Percentiles rank a stretch among this genome's conserved stretches.
Evolutionary conservation across 352 stramenopile species (phyloP).

Genomic region (Globisporangium lucens): DNA sequence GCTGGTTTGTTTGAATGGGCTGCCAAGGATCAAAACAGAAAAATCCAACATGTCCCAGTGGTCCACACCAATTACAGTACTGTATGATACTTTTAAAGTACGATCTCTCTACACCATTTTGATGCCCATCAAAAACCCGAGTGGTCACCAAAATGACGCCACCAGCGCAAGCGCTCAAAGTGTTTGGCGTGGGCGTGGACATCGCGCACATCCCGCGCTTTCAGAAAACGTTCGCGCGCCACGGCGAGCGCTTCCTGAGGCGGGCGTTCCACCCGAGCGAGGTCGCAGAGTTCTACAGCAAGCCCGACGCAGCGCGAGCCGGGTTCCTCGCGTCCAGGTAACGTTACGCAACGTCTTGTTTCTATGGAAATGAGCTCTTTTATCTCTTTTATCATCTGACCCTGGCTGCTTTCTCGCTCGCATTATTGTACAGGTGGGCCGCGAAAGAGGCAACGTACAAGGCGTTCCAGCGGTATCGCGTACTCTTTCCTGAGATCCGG

Average conservation of each 20-base stretch:
- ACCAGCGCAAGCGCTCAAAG: slow-evolving; percentile 16
- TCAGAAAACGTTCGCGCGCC: slow-evolving; percentile 42
- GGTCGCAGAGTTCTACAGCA: slow-evolving; percentile 57
- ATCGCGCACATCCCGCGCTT: slow-evolving; percentile 62
- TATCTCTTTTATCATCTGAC: background rate
- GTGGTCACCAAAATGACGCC: background rate
- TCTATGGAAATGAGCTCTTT: background rate
- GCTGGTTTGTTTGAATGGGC: background rate
- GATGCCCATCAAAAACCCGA: slow-evolving; percentile 6
- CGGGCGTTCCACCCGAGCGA: slow-evolving; percentile 63
- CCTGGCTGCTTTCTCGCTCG: background rate
- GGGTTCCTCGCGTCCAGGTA: slow-evolving; percentile 67
- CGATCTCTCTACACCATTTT: background rate
- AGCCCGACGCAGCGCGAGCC: slow-evolving; percentile 28
- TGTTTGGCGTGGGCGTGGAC: slow-evolving; percentile 77
- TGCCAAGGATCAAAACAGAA: background rate
- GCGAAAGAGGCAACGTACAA: slow-evolving; percentile 85
- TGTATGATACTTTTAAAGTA: background rate
- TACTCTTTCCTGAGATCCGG: slow-evolving; percentile 76
- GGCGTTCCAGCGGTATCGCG: slow-evolving; percentile 73
- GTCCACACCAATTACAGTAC: background rate
- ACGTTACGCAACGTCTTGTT: background rate
- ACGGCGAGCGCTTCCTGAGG: slow-evolving; percentile 60
- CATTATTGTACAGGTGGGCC: slow-evolving; percentile 43
- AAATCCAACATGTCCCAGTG: background rate